Evolutionary conservation across 305 asterid genomes (phyloP), one percentile per base, ranked within the genome.

Genomic region (Fraxinus ornus): DNA sequence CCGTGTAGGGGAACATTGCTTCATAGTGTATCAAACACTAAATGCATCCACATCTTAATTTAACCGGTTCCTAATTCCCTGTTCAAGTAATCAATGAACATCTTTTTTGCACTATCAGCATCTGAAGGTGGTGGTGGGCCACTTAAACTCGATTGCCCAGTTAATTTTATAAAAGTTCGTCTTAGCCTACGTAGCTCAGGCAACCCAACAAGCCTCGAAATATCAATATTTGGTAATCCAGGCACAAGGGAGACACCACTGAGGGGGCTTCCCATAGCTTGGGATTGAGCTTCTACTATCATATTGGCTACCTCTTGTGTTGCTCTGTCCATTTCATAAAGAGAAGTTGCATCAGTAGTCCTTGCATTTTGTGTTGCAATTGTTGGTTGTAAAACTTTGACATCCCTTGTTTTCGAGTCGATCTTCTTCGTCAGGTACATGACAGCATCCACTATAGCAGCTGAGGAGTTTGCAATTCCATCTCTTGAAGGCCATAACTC

Each of bases 41-140:
- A 36, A n/a, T 36, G 22, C 19, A 28, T 32, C 44, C 4, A 8
- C 8, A 66, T 75, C 75, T 2, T 44, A 68, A 78, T 37, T 76
- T 89, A 95, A 77, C 80, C 64, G 73, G 85, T 90, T 57, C 92
- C 92, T 36, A 92, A 78, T 86, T 95, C 98, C 80, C 97, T 89
- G 83, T 92, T 95, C 86, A 95, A 90, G 89, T 95, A 95, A 91
- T 95, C 98, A 76, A 90, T 93, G 90, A 94, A 95, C 98, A 95
- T 92, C 88, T 97, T 94, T 89, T 94, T 95, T 47, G 96, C 95
- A 82, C 95, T 94, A 33, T 88, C 94, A 39, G 95, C 92, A 83
- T 96, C 97, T 0, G 95, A 90, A 39, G 99, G 93, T 35, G 98
- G 99, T 5, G 98, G 93, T 0, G 94, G 97, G 3, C 99, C 99